Conservation (phyloP, 306 rosid species). For the Bauhinia variegata region DNA sequence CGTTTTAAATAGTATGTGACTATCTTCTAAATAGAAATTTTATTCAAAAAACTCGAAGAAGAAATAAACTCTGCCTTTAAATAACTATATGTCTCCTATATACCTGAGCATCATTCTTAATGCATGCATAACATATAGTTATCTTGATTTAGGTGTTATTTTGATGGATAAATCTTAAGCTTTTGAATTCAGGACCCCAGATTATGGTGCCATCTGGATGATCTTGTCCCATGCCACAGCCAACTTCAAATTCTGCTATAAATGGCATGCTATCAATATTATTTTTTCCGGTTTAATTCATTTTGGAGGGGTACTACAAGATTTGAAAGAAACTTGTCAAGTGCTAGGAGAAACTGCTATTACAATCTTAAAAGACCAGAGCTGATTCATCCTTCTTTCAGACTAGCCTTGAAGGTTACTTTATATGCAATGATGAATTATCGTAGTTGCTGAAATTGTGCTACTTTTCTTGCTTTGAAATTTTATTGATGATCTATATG, state of each 20-base stretch:
- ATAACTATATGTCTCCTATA: too few relatives aligned
- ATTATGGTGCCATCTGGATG: constrained; percentile 20
- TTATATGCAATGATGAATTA: not conserved
- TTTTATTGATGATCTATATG: constrained; percentile 1
- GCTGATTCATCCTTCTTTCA: constrained; percentile 33
- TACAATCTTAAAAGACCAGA: constrained; percentile 27
- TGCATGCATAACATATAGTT: not conserved
- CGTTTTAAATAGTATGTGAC: too few relatives aligned
- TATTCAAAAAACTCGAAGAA: too few relatives aligned
- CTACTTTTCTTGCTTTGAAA: not conserved
- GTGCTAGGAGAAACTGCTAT: constrained; percentile 12
- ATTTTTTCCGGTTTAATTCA: constrained; percentile 42
- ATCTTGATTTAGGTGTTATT: not conserved
- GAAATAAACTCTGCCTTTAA: too few relatives aligned
- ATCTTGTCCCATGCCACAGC: not conserved
- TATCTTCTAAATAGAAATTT: too few relatives aligned
- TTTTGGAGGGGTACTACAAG: constrained; percentile 42
- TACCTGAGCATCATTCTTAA: too few relatives aligned
- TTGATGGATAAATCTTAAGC: not conserved
- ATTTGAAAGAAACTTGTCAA: constrained; percentile 26
- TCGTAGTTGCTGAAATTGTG: not conserved
- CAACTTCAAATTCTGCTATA: constrained; percentile 32
- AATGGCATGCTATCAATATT: constrained; percentile 55
- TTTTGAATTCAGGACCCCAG: constrained; percentile 4
- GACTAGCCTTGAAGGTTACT: constrained; percentile 41